phyloP scores from a whole-genome alignment of 2,329 filamentous ascomycete genomes.

The Sclerotinia trifoliorum region DNA sequence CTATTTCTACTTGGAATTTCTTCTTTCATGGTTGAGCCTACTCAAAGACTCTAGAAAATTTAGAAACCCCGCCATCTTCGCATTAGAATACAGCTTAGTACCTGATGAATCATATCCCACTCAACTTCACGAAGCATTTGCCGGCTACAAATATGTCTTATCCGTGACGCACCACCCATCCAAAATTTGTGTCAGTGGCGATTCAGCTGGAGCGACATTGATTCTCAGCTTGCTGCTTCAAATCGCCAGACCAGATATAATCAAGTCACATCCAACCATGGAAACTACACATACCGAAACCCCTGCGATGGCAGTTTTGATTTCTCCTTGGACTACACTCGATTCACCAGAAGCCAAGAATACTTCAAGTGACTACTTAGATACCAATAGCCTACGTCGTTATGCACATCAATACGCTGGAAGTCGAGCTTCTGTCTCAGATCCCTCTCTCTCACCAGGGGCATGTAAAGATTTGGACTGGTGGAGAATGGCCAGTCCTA shows the following conservation, averaged over 20 bases:
- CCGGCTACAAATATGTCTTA: slow-evolving; percentile 70
- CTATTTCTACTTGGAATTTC: slow-evolving; percentile 83
- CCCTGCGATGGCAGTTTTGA: slow-evolving; percentile 65
- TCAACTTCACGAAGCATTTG: slow-evolving; percentile 67
- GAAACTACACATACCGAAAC: slow-evolving; percentile 23
- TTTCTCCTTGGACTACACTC: slow-evolving; percentile 79
- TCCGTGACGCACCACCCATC: slow-evolving; percentile 54
- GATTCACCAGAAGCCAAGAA: slow-evolving; percentile 65
- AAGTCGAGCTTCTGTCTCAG: slow-evolving; percentile 47
- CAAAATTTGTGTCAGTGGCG: slow-evolving; percentile 69
- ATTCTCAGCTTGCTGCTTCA: slow-evolving; percentile 71
- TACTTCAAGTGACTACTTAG: slow-evolving; percentile 73
- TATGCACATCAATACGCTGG: slow-evolving; percentile 72
- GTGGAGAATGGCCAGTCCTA: slow-evolving; percentile 67
- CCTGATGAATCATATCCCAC: slow-evolving; percentile 66
- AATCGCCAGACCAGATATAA: slow-evolving; percentile 45
- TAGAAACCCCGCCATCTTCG: slow-evolving; percentile 73
- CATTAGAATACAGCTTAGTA: slow-evolving; percentile 77
- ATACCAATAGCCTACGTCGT: slow-evolving; percentile 61
- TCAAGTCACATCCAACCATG: neutral
- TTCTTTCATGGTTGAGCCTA: slow-evolving; percentile 68
- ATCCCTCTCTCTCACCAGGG: slow-evolving; percentile 68
- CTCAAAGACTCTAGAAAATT: slow-evolving; percentile 64
- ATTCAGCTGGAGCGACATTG: slow-evolving; percentile 76
- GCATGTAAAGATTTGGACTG: slow-evolving; percentile 62